A percentile compares a stretch with the other conserved stretches of the same genome.
Evolutionary conservation across 2,329 filamentous ascomycete genomes (phyloP).

Genomic region (Penicillium sp.): DNA sequence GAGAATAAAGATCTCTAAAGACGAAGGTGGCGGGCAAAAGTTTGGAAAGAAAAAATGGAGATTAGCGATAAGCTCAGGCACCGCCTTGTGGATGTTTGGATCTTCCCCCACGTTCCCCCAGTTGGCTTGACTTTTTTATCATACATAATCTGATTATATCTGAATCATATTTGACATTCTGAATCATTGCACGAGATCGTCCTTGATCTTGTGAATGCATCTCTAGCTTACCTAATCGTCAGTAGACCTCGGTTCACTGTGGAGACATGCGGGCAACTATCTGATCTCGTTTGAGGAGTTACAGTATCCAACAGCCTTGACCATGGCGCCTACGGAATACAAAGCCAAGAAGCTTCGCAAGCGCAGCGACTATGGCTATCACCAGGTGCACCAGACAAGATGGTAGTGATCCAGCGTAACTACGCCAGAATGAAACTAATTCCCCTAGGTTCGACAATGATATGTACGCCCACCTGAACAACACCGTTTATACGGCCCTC

Average conservation of each 20-base stretch:
- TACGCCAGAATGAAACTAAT: not conserved
- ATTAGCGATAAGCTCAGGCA: slow-evolving; percentile 13
- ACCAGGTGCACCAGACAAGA: slow-evolving; percentile 77
- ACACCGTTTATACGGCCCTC: slow-evolving; percentile 77
- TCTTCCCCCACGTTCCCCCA: not conserved
- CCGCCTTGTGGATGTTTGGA: not conserved
- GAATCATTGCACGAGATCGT: not conserved
- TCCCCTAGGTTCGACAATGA: slow-evolving; percentile 77
- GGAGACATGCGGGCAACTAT: slow-evolving; percentile 5
- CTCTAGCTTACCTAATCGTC: slow-evolving; percentile 18
- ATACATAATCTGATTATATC: too few species aligned
- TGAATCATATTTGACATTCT: too few species aligned
- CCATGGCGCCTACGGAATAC: slow-evolving; percentile 28
- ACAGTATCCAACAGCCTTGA: not conserved
- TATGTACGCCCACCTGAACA: slow-evolving; percentile 93
- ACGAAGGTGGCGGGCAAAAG: slow-evolving; percentile 7
- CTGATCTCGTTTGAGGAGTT: not conserved
- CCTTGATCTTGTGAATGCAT: slow-evolving; percentile 1
- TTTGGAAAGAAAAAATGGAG: slow-evolving; percentile 10
- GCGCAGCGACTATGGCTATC: slow-evolving; percentile 68
- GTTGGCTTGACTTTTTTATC: not conserved
- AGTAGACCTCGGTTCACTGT: slow-evolving; percentile 16
- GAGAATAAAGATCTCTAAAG: slow-evolving; percentile 4
- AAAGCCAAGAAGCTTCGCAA: slow-evolving; percentile 56
- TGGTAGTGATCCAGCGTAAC: slow-evolving; percentile 53